phyloP scores from a whole-genome alignment of 306 rosid species.

The Lablab purpureus region DNA sequence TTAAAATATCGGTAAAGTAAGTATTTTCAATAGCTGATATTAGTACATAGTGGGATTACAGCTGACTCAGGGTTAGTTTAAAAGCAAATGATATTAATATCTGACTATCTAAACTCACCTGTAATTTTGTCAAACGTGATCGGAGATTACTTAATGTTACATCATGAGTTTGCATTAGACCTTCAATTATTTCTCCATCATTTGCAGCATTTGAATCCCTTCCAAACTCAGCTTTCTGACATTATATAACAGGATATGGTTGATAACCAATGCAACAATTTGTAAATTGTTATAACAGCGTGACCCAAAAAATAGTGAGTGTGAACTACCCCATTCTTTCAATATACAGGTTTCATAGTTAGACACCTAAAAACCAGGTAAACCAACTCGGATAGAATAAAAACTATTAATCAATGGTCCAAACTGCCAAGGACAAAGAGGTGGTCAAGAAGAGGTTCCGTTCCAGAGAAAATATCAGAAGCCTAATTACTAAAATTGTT shows the following conservation, averaged over 20 bases:
- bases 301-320: background rate
- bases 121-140: constrained; percentile 79
- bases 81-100: background rate
- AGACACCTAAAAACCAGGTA: background rate
- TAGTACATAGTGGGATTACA: background rate
- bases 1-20: background rate
- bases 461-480: background rate
- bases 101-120: constrained; percentile 52
- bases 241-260: constrained; percentile 32
- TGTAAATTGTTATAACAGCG: background rate
- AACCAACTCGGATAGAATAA: constrained; percentile 13
- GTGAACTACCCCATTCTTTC: constrained; percentile 23
- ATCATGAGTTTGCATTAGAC: constrained; percentile 73
- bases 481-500: background rate
- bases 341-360: constrained; percentile 19
- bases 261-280: constrained; percentile 29
- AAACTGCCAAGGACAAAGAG: background rate
- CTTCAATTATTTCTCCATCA: constrained; percentile 61
- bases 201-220: constrained; percentile 54
- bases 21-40: background rate
- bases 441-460: background rate
- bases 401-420: background rate
- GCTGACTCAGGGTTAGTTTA: background rate
- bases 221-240: constrained; percentile 57
- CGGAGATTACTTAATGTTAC: constrained; percentile 69